Percentiles rank a stretch among this genome's conserved stretches.
Evolutionary conservation across 2,329 filamentous ascomycete species (phyloP).

Genomic region (Claviceps digitariae): DNA sequence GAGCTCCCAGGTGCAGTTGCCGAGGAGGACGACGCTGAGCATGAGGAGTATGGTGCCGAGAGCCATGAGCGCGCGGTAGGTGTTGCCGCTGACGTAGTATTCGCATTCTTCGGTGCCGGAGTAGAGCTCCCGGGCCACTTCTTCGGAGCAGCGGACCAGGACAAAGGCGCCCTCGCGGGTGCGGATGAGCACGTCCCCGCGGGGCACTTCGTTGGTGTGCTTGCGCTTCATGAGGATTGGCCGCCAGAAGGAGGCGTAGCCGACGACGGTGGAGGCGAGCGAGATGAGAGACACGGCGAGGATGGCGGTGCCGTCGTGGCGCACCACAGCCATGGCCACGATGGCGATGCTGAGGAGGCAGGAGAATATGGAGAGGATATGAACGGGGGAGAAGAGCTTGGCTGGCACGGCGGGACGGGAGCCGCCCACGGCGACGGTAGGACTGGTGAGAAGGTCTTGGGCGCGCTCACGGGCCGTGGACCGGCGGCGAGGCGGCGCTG

Average conservation of each 20-base stretch:
- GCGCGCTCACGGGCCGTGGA: constrained; percentile 26
- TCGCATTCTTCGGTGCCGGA: constrained; percentile 45
- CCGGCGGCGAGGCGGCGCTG: constrained; percentile 11
- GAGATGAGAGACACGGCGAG: constrained; percentile 37
- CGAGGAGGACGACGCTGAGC: constrained; percentile 45
- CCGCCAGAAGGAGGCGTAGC: constrained; percentile 44
- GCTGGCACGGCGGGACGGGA: constrained; percentile 34
- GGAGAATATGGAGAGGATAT: constrained; percentile 38
- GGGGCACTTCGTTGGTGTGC: constrained; percentile 33
- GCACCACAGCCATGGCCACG: constrained; percentile 26
- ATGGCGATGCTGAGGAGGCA: constrained; percentile 34
- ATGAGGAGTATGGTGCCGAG: constrained; percentile 46
- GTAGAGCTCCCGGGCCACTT: constrained; percentile 49
- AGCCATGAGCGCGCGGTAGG: constrained; percentile 41
- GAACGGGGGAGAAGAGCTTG: constrained; percentile 35
- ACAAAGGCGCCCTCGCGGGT: constrained; percentile 48
- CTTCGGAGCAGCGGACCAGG: constrained; percentile 42
- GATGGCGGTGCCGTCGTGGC: constrained; percentile 23
- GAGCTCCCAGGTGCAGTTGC: constrained; percentile 47
- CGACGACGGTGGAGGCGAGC: constrained; percentile 37
- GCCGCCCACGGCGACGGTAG: constrained; percentile 23
- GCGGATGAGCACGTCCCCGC: constrained; percentile 46
- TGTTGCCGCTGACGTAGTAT: constrained; percentile 33
- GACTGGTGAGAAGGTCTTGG: constrained; percentile 29
- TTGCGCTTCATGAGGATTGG: constrained; percentile 39